phyloP scores from a whole-genome alignment of 2,329 filamentous ascomycete genomes.

The Hypoxylon sp. region DNA sequence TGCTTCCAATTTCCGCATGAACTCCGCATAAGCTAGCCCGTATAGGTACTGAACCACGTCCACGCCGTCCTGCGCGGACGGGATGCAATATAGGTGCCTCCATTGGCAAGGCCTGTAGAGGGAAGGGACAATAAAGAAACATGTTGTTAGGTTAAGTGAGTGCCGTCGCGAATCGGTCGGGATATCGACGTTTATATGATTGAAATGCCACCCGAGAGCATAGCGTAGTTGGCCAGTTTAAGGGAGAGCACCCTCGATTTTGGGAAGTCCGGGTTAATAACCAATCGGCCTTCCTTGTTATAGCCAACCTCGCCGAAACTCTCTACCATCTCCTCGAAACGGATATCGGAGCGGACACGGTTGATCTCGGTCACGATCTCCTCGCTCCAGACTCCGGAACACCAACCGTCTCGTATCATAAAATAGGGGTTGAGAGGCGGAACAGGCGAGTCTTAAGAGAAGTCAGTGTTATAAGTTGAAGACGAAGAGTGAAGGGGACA shows the following conservation, averaged over 20 bases:
- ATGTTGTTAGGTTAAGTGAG: slow-evolving; percentile 14
- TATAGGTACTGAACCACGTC: slow-evolving; percentile 4
- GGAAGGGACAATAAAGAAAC: slow-evolving; percentile 1
- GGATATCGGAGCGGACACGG: slow-evolving; percentile 69
- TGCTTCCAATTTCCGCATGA: slow-evolving; percentile 22
- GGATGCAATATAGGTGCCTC: slow-evolving; percentile 10
- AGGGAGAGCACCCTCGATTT: slow-evolving; percentile 68
- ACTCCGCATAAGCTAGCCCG: slow-evolving; percentile 19
- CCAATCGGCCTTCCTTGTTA: slow-evolving; percentile 71
- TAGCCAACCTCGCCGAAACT: slow-evolving; percentile 73
- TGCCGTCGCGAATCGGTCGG: not conserved
- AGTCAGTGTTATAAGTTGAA: slow-evolving; percentile 34
- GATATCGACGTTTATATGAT: slow-evolving; percentile 50
- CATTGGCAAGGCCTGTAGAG: slow-evolving; percentile 3
- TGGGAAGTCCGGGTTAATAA: slow-evolving; percentile 70
- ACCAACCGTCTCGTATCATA: slow-evolving; percentile 71
- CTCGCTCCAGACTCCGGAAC: slow-evolving; percentile 81
- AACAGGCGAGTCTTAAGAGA: slow-evolving; percentile 72
- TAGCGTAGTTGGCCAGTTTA: slow-evolving; percentile 71
- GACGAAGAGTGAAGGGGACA: not conserved
- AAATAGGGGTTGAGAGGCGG: slow-evolving; percentile 82
- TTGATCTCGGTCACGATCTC: slow-evolving; percentile 74
- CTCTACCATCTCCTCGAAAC: slow-evolving; percentile 75
- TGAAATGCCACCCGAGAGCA: slow-evolving; percentile 61
- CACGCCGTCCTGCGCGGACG: slow-evolving; percentile 5